phyloP scores from a whole-genome alignment of 495 filamentous ascomycete genomes.

The Aspergillus olivimuriae region DNA sequence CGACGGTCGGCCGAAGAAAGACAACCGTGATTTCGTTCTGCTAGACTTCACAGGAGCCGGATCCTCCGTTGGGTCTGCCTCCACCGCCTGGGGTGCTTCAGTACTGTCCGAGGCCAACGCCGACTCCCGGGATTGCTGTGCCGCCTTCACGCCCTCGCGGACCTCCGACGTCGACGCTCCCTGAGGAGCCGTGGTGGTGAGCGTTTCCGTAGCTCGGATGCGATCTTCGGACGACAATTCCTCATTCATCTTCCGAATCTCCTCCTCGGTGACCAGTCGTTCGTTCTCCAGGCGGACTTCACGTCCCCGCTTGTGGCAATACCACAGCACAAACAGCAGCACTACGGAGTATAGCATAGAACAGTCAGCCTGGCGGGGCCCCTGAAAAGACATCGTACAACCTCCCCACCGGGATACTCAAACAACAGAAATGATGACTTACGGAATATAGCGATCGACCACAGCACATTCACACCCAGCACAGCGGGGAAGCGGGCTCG shows the following conservation, averaged over 20 bases:
- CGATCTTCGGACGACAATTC: conserved; percentile 17
- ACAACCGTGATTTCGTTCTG: conserved; percentile 29
- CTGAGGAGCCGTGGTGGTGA: conserved; percentile 40
- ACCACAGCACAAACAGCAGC: conserved; percentile 89
- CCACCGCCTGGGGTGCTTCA: conserved; percentile 5
- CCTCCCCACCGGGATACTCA: no score
- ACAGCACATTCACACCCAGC: conserved; percentile 75
- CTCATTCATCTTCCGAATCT: conserved; percentile 39
- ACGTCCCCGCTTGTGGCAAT: conserved; percentile 87
- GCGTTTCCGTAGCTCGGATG: conserved; percentile 37
- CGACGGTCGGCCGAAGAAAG: conserved; percentile 27
- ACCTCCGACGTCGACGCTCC: conserved; percentile 38
- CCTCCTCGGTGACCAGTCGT: conserved; percentile 45
- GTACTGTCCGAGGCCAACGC: conserved; percentile 5
- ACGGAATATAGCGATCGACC: conserved; percentile 81
- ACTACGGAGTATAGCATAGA: conserved; percentile 39
- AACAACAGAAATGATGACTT: conserved; percentile 22
- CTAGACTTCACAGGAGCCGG: conserved; percentile 14
- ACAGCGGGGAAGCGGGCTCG: conserved; percentile 80
- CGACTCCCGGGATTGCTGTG: conserved; percentile 27
- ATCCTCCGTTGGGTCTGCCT: conserved; percentile 6
- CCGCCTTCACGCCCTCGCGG: conserved; percentile 35
- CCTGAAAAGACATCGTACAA: conserved; percentile 11
- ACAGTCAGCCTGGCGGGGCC: neutral
- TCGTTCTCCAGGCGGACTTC: conserved; percentile 77